A percentile compares a stretch with the other conserved stretches of the same genome.
Conservation (phyloP, 2,329 filamentous ascomycete genomes). For the Tolypocladium nubicola region DNA sequence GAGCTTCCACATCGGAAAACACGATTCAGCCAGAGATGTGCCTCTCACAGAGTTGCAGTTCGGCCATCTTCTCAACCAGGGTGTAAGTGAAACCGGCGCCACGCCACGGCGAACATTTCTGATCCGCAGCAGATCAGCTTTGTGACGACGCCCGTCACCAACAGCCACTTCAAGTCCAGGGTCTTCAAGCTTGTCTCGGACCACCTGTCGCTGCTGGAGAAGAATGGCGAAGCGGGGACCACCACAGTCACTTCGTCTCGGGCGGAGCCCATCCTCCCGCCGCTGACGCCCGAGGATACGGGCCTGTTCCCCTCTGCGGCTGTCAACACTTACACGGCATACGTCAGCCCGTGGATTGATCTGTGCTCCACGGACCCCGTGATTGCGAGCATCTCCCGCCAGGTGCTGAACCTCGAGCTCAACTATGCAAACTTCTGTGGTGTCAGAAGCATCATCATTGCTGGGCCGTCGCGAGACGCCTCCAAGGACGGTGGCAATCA, state of each 20-base stretch:
- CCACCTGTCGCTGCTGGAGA: slow-evolving; percentile 38
- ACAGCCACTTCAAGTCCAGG: slow-evolving; percentile 57
- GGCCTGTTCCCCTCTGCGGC: slow-evolving; percentile 56
- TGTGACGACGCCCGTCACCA: slow-evolving; percentile 70
- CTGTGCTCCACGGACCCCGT: slow-evolving; percentile 72
- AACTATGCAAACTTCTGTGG: slow-evolving; percentile 96
- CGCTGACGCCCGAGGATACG: slow-evolving; percentile 73
- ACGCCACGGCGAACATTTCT: neutral
- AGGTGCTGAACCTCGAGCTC: slow-evolving; percentile 82
- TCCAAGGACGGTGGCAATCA: slow-evolving; percentile 37
- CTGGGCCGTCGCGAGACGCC: slow-evolving; percentile 60
- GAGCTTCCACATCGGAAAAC: slow-evolving; percentile 60
- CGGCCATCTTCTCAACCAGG: slow-evolving; percentile 55
- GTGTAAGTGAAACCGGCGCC: slow-evolving; percentile 39
- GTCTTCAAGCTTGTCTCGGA: slow-evolving; percentile 51
- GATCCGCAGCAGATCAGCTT: slow-evolving; percentile 55
- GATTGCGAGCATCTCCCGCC: slow-evolving; percentile 76
- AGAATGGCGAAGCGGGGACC: slow-evolving; percentile 23
- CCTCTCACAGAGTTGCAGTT: slow-evolving; percentile 56
- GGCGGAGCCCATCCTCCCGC: slow-evolving; percentile 48
- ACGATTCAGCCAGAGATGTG: slow-evolving; percentile 53
- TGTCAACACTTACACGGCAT: slow-evolving; percentile 65
- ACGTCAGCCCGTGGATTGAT: slow-evolving; percentile 88
- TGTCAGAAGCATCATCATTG: slow-evolving; percentile 69
- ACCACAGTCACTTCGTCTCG: slow-evolving; percentile 34